Base-by-base conservation (phyloP, 2,329 filamentous ascomycete species). In the Clarireedia sp. region DNA sequence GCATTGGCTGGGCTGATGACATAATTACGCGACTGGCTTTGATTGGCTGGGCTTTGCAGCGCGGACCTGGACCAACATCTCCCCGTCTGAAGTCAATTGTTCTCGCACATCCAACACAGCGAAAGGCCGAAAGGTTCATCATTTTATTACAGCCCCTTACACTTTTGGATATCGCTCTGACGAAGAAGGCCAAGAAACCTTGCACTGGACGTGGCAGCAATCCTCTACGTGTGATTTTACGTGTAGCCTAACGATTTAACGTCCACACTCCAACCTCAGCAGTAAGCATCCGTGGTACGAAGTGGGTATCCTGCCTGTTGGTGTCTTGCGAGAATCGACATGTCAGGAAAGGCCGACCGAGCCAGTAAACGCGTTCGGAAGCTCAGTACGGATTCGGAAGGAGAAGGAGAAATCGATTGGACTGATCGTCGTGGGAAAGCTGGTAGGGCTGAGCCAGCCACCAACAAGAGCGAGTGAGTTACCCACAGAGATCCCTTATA, bases 341-440 rank as follows among this genome's bases (percentile, higher is more conserved):
- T 67, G 65, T 59, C 64, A 23, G 59, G 59, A 47, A 60, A 56
- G 48, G 50, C 54, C 23, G 63, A 63, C 9, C 57, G 63, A 51
- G 60, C 63, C 57, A 63, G 59, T 60, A 66, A 66, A 57, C 63
- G 60, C 43, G 19, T 58, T 24, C 53, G 64, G 44, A 62, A 58
- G 48, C 58, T 67, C 45, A 67, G 65, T 59, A 67, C 65, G 26
- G 65, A 67, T 54, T 66, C 64, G 10, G 65, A 67, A 54, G 64
- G 65, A 12, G 57, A 55, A 7, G 59, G 54, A 24, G 48, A 48
- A 16, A 57, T 58, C 37, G 63, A 65, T 53, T 66, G 62, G 62
- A 48, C 48, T 33, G 61, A 55, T 29, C 51, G 49, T 41, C 56
- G 53, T 51, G 57, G 48, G 43, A 57, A 58, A 51, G 54, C 51